Percentiles rank a stretch among this genome's conserved stretches.
Conservation (phyloP, 495 filamentous ascomycete species). For the Neurospora sp. region DNA sequence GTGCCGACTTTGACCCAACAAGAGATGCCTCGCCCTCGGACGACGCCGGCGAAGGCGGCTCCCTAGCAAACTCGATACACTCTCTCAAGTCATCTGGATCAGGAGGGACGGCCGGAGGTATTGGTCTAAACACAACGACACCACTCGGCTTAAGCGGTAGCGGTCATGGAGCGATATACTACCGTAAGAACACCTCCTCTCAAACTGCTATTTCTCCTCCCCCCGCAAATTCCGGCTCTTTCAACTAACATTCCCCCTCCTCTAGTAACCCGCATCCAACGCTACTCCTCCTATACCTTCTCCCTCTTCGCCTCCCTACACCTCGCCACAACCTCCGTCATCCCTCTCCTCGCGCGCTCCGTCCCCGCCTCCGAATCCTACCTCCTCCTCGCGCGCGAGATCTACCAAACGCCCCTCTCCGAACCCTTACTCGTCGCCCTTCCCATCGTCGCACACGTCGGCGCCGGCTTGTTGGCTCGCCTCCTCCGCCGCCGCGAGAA, state of each 20-base stretch:
- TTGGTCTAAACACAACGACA: slow-evolving; percentile 9
- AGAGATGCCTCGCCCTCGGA: not conserved
- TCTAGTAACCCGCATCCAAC: slow-evolving; percentile 68
- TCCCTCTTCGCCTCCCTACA: slow-evolving; percentile 68
- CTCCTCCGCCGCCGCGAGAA: slow-evolving; percentile 57
- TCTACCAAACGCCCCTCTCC: slow-evolving; percentile 72
- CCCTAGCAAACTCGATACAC: slow-evolving; percentile 12
- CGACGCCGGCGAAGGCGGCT: slow-evolving; percentile 5
- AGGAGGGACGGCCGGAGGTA: not conserved
- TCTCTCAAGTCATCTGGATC: slow-evolving; percentile 14
- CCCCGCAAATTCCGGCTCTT: not conserved
- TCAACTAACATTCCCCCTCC: not conserved
- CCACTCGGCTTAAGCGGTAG: slow-evolving; percentile 47
- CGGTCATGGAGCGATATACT: slow-evolving; percentile 46
- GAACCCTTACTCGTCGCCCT: slow-evolving; percentile 54
- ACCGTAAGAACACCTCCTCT: slow-evolving; percentile 37
- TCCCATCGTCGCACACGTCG: slow-evolving; percentile 47
- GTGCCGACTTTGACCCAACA: slow-evolving; percentile 36
- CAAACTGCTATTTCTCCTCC: not conserved
- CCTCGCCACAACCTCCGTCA: slow-evolving; percentile 67
- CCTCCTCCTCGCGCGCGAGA: slow-evolving; percentile 55
- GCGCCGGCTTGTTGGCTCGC: slow-evolving; percentile 65
- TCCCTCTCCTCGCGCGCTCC: slow-evolving; percentile 51
- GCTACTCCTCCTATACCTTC: slow-evolving; percentile 82
- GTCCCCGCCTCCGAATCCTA: slow-evolving; percentile 48